Base-by-base conservation (phyloP, 345 rosid species). In the Crucihimalaya himalaica region DNA sequence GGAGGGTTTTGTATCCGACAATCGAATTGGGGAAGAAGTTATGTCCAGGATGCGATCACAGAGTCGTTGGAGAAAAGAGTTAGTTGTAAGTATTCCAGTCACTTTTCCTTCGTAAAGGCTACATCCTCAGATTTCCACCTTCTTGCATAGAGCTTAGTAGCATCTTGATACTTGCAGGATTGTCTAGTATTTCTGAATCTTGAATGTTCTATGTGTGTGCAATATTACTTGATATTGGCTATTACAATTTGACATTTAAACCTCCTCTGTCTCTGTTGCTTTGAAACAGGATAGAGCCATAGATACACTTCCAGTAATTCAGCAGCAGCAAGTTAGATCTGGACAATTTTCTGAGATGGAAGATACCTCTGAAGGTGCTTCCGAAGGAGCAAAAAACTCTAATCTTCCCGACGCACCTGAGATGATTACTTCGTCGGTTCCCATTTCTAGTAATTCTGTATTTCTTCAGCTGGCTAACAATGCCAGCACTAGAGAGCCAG, bases 61-160 rank as follows among this genome's bases (percentile, higher is more conserved):
- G 64, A 82, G 88, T 80, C 83, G 80, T n/a, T 86, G 89, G 94
- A 92, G 97, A 73, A 74, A 76, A 65, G 71, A 67, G 79, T 79
- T 96, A 73, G 84, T 88, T 63, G 99, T 96, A 88, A 88, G 96
- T 83, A 66, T 47, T 81, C 67, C 69, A 9, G 60, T 32, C 48
- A 20, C 20, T 27, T 45, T 65, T 43, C 47, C 45, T 46, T 42
- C n/a, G 31, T n/a, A 31, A 43, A 63, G 25, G 72, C 40, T 34
- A 66, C 39, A 18, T 32, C 39, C 55, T 45, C 28, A 55, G 42
- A 23, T 6, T 56, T 47, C n/a, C 16, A 32, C 21, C 39, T 60
- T 60, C 9, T 20, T 52, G 55, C 6, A 2, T 31, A 56, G 23
- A 55, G 50, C 40, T 31, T 72, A 35, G 15, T 53, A 21, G 47